phyloP scores from a whole-genome alignment of 352 stramenopile genomes.

The Globisporangium cystogenes region DNA sequence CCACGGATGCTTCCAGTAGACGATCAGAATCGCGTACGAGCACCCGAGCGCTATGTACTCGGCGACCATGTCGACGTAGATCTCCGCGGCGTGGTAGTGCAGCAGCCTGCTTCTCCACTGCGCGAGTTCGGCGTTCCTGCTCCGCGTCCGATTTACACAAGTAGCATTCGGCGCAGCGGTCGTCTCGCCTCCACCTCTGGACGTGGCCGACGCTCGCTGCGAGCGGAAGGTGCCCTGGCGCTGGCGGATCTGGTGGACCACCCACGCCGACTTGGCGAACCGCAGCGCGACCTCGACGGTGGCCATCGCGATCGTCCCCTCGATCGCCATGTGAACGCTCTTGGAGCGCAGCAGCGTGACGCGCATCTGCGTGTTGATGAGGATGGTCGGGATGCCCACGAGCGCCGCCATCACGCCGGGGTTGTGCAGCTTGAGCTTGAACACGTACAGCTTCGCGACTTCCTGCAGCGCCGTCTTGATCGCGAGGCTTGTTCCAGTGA shows the following conservation, averaged over 20 bases:
- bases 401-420: slow-evolving; percentile 28
- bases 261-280: slow-evolving; percentile 12
- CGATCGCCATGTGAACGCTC: slow-evolving; percentile 17
- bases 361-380: slow-evolving; percentile 38
- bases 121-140: not conserved
- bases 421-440: slow-evolving; percentile 24
- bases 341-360: slow-evolving; percentile 23
- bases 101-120: slow-evolving; percentile 6
- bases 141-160: not conserved
- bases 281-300: slow-evolving; percentile 24
- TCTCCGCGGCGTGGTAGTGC: slow-evolving; percentile 12
- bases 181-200: not conserved
- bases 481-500: not conserved
- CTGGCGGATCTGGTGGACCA: slow-evolving; percentile 1
- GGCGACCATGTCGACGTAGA: slow-evolving; percentile 34
- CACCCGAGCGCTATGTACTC: slow-evolving; percentile 44
- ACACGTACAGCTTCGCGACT: slow-evolving; percentile 19
- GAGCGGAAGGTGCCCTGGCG: not conserved
- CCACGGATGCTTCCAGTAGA: slow-evolving; percentile 30
- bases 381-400: slow-evolving; percentile 27
- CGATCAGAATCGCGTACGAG: slow-evolving; percentile 25
- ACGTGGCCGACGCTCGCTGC: not conserved
- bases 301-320: slow-evolving; percentile 21
- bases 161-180: not conserved
- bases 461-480: slow-evolving; percentile 17